Evolutionary conservation across 2,329 filamentous ascomycete genomes (phyloP), one percentile per base, ranked within the genome.

Genomic region (Penicillium sp.): DNA sequence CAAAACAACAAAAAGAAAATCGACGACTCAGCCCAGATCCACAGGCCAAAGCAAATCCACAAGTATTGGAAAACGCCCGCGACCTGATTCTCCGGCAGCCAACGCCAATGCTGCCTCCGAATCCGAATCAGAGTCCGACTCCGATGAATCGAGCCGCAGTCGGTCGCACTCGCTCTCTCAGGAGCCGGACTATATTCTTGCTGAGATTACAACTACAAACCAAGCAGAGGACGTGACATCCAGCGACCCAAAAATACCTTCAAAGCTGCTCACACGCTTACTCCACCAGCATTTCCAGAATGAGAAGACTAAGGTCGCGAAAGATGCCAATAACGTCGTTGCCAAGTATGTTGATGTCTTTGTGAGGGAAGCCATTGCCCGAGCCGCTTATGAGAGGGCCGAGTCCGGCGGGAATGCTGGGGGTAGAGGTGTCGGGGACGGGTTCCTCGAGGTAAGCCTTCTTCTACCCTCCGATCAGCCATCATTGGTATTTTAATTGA

Each of bases 341-440:
- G 85, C 82, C 13, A 88, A 85, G 70, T 97, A 97, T 66, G 78
- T 96, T 69, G 88, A 96, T 68, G 81, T 91, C 0, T 97, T 96
- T 70, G 85, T 95, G 46, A 78, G 86, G 54, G 91, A 97, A 72
- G 88, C 88, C 1, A 82, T 97, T 64, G 88, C 88, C 15, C 73
- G 91, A 63, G 83, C 87, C 34, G 80, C 83, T 9, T 81, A 82
- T 51, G 85, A 88, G 73, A 83, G 84, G 64, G 74, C 67, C 35
- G 70, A 75, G 68, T 67, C 67, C 31, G 66, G 61, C 61, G 54
- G 62, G 56, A 40, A 62, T 34, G 57, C 59, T 46, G 61, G 54
- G 33, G 61, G 61, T 19, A 63, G 60, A 44, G 54, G 75, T 29
- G 76, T 61, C 43, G 61, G 52, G 9, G 66, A 80, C 51, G 82